These are phyloP conservation scores for Sordariomycetes sp. DNA, from an alignment of 2,329 filamentous ascomycete genomes.

Conservation along the genomic window DNA sequence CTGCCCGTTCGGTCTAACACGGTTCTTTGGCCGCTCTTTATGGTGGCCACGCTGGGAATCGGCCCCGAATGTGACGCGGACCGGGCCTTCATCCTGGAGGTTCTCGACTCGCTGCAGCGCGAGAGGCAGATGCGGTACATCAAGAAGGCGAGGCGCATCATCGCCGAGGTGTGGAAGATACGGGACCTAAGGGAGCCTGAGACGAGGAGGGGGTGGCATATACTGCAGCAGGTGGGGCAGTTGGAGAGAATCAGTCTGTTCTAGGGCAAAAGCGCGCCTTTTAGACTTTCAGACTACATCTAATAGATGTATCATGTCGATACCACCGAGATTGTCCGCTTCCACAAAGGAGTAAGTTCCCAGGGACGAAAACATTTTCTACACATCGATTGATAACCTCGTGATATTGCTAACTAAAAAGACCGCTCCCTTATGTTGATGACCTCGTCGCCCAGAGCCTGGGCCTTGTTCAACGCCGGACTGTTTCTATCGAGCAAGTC, in stretches of 20 bases:
- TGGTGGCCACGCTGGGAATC: slow-evolving; percentile 17
- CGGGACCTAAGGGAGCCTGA: slow-evolving; percentile 11
- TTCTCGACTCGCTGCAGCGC: slow-evolving; percentile 13
- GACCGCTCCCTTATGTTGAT: too few relatives aligned
- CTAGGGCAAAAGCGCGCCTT: background rate
- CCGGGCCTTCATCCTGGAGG: slow-evolving; percentile 12
- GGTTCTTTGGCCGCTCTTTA: slow-evolving; percentile 17
- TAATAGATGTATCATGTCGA: too few relatives aligned
- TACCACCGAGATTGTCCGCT: too few relatives aligned
- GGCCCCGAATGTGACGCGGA: slow-evolving; percentile 15
- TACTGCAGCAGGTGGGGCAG: background rate
- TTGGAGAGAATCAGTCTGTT: background rate
- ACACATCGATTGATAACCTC: too few relatives aligned
- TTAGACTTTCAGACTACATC: too few relatives aligned
- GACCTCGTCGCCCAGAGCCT: too few relatives aligned
- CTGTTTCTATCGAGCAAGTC: too few relatives aligned
- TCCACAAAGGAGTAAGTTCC: too few relatives aligned
- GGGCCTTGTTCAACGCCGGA: too few relatives aligned
- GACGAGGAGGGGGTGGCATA: background rate
- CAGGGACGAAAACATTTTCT: too few relatives aligned
- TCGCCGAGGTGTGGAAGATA: slow-evolving; percentile 18
- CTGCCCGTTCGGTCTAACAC: slow-evolving; percentile 16
- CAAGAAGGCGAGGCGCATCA: slow-evolving; percentile 16
- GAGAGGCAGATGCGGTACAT: slow-evolving; percentile 19
- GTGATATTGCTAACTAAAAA: too few relatives aligned